Percentiles rank a stretch among this genome's conserved stretches.
Conservation (phyloP, 495 filamentous ascomycete species). For the Bacidia rubella region DNA sequence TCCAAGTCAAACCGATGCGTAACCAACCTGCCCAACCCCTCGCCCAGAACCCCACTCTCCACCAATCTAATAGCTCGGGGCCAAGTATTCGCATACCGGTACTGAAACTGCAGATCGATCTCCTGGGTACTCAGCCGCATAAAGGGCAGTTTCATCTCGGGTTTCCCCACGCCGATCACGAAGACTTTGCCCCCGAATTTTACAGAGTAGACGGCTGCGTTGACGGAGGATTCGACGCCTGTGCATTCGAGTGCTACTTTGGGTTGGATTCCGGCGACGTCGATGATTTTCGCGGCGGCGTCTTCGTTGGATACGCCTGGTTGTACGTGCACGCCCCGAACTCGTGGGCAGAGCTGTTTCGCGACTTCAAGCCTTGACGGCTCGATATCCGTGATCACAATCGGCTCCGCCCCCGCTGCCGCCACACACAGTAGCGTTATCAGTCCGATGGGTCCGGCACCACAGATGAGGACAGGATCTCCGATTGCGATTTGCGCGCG, state of each 20-base stretch:
- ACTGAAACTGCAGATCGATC: slow-evolving; percentile 64
- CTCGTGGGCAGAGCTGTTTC: slow-evolving; percentile 42
- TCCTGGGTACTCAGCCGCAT: slow-evolving; percentile 70
- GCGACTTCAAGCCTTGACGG: slow-evolving; percentile 59
- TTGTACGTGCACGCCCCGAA: slow-evolving; percentile 48
- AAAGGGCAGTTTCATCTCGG: slow-evolving; percentile 71
- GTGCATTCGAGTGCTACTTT: slow-evolving; percentile 75
- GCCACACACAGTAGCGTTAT: slow-evolving; percentile 62
- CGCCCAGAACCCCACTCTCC: slow-evolving; percentile 43
- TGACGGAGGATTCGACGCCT: slow-evolving; percentile 66
- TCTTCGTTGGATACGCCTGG: slow-evolving; percentile 42
- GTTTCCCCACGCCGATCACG: slow-evolving; percentile 71
- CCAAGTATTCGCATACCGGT: slow-evolving; percentile 72
- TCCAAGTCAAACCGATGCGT: slow-evolving; percentile 55
- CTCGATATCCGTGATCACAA: slow-evolving; percentile 68
- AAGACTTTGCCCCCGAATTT: slow-evolving; percentile 66
- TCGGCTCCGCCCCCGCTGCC: slow-evolving; percentile 58
- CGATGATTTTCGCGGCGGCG: slow-evolving; percentile 42
- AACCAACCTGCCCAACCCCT: slow-evolving; percentile 59
- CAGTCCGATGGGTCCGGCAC: slow-evolving; percentile 76
- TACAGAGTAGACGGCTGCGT: slow-evolving; percentile 57
- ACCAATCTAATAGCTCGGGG: slow-evolving; percentile 67
- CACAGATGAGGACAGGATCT: slow-evolving; percentile 65
- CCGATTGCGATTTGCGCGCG: slow-evolving; percentile 57
- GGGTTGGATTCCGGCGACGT: slow-evolving; percentile 41